phyloP scores from a whole-genome alignment of 305 asterid genomes.

The Solanum hybrid region DNA sequence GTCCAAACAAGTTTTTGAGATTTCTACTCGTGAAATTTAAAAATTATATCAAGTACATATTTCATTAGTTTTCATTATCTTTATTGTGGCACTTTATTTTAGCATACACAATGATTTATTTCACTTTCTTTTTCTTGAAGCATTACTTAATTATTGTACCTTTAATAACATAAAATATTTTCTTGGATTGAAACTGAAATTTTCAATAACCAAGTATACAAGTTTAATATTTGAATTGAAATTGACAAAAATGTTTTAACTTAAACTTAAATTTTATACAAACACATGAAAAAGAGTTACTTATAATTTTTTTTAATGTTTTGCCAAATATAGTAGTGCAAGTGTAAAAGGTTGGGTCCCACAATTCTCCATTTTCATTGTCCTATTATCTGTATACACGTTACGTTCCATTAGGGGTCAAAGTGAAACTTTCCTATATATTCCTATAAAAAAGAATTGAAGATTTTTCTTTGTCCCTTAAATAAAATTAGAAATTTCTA shows the following conservation, averaged over 20 bases:
- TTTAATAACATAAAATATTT: too few species aligned
- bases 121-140: neutral
- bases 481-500: neutral
- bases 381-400: neutral
- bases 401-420: neutral
- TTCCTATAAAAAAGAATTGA: too few species aligned
- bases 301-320: neutral
- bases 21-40: too few species aligned
- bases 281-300: neutral
- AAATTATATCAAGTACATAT: neutral
- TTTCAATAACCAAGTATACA: too few species aligned
- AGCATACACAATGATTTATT: neutral
- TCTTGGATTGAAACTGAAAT: neutral
- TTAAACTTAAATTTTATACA: neutral
- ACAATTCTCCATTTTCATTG: neutral
- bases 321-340: neutral
- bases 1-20: too few species aligned
- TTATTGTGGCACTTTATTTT: neutral
- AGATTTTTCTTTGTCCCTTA: neutral
- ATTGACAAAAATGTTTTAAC: neutral
- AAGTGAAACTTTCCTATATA: too few species aligned
- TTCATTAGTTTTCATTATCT: too few species aligned
- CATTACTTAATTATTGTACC: neutral
- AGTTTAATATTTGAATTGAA: neutral
- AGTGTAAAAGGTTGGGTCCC: neutral